Conservation (phyloP, 2,329 filamentous ascomycete species). For the Aspergillus carbonarius region DNA sequence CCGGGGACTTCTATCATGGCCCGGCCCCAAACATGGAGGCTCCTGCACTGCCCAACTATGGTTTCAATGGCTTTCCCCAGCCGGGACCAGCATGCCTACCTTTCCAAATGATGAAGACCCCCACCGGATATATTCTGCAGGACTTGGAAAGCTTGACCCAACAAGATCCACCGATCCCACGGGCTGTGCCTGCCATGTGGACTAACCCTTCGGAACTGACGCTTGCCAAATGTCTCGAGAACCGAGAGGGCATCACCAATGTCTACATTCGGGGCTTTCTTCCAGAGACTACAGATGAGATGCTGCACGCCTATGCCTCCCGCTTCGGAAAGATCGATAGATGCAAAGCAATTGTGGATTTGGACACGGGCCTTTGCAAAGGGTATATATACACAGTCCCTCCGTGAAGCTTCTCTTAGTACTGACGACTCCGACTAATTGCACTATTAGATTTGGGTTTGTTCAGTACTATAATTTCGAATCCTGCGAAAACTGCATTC, state of each 20-base stretch:
- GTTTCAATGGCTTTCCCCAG: slow-evolving; percentile 66
- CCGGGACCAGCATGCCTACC: slow-evolving; percentile 42
- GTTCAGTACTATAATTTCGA: slow-evolving; percentile 88
- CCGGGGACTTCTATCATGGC: slow-evolving; percentile 60
- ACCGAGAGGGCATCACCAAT: slow-evolving; percentile 92
- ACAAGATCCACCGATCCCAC: slow-evolving; percentile 79
- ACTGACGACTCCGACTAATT: slow-evolving; percentile 1
- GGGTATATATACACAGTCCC: slow-evolving; percentile 64
- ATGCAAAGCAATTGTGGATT: slow-evolving; percentile 98
- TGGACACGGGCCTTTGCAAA: slow-evolving; percentile 90
- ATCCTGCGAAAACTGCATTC: slow-evolving; percentile 93
- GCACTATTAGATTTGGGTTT: slow-evolving; percentile 76
- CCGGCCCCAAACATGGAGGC: slow-evolving; percentile 55
- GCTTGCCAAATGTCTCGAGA: slow-evolving; percentile 90
- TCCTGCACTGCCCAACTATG: slow-evolving; percentile 48
- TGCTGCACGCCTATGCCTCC: slow-evolving; percentile 75
- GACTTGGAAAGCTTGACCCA: slow-evolving; percentile 65
- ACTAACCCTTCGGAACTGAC: slow-evolving; percentile 83
- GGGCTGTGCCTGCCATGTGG: slow-evolving; percentile 82
- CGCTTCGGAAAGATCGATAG: slow-evolving; percentile 94
- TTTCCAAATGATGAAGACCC: slow-evolving; percentile 48
- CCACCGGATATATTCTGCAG: slow-evolving; percentile 46
- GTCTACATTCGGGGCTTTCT: slow-evolving; percentile 97
- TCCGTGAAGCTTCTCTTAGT: too few species aligned
- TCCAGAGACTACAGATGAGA: slow-evolving; percentile 90